Evolutionary conservation across 345 rosid genomes (phyloP), one percentile per base, ranked within the genome.

Genomic region (Euphorbia lathyris): DNA sequence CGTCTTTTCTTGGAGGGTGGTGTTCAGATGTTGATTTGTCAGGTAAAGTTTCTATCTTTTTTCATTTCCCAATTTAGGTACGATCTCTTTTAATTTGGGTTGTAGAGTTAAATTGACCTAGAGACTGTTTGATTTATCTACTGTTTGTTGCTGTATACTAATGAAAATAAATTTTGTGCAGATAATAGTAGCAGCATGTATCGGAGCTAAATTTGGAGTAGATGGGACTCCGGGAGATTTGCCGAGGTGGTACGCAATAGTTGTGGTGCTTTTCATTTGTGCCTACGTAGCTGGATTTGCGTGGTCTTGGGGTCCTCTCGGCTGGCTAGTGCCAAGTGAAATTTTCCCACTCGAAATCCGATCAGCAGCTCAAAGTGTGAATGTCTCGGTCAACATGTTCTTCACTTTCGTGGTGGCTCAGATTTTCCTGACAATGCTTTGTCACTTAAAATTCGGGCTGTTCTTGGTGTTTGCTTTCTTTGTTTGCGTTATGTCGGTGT

Each of bases 291-390:
- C 96, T 0, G 98, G 94, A 5, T 93, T 93, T 47, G 96, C 97
- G 4, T 91, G 97, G 96, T 93, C 98, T 0, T 93, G 97, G 98
- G 97, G 97, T 3, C 98, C 98, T 10, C 89, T 93, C 0, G 97
- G 96, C 1, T 93, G 98, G 98, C 52, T 93, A 45, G 97, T 93
- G 3, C 98, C 98, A 0, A 91, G 97, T 72, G 97, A 93, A 77
- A 93, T 93, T 32, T 93, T 91, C 81, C 97, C 98, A 7, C 63
- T 89, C 27, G 98, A 93, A 69, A 89, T 93, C 61, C 77, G 97
- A 25, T 93, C 97, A 0, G 97, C 97, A 1, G 97, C 98, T 0
- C 98, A 93, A 74, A 93, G 97, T 71, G 45, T 93, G 67, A 91
- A 84, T 0, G 98, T 93, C 7, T 93, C 94, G 0, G 91, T 93